phyloP scores from a whole-genome alignment of 163 green algal genomes.

The Scenedesmus sp. region DNA sequence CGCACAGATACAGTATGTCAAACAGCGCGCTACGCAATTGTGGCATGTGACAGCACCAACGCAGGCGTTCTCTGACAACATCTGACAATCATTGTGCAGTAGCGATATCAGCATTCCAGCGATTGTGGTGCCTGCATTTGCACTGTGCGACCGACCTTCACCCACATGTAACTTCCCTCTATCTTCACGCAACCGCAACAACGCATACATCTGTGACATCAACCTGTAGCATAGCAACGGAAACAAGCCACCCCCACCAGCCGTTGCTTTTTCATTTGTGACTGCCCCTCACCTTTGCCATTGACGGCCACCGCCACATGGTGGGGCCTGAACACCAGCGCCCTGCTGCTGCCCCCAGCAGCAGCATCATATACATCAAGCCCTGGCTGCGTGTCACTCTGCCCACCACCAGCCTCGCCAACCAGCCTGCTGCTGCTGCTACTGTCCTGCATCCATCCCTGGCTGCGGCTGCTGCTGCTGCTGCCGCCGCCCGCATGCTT shows the following conservation, averaged over 20 bases:
- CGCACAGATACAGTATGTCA: background rate
- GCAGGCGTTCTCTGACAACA: no score
- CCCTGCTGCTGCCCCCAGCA: background rate
- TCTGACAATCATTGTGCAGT: no score
- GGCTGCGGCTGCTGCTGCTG: background rate
- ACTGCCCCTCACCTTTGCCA: conserved; percentile 17
- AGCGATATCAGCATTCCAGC: no score
- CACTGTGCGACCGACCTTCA: no score
- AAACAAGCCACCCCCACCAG: background rate
- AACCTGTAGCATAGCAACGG: background rate
- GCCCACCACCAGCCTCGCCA: background rate
- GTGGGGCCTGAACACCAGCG: conserved; percentile 25
- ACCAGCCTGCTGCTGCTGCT: background rate
- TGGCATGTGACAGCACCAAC: background rate
- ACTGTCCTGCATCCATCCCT: background rate
- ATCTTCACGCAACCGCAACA: no score
- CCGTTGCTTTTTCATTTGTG: background rate
- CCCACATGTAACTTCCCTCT: no score
- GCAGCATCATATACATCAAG: background rate
- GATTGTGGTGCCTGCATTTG: no score
- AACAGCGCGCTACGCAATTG: no score
- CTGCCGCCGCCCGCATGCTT: background rate
- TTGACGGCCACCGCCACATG: conserved; percentile 23
- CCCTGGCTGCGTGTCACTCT: background rate
- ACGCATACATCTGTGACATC: background rate